Evolutionary conservation across 495 filamentous ascomycete species (phyloP).

Genomic region (Cercophora scortea): DNA sequence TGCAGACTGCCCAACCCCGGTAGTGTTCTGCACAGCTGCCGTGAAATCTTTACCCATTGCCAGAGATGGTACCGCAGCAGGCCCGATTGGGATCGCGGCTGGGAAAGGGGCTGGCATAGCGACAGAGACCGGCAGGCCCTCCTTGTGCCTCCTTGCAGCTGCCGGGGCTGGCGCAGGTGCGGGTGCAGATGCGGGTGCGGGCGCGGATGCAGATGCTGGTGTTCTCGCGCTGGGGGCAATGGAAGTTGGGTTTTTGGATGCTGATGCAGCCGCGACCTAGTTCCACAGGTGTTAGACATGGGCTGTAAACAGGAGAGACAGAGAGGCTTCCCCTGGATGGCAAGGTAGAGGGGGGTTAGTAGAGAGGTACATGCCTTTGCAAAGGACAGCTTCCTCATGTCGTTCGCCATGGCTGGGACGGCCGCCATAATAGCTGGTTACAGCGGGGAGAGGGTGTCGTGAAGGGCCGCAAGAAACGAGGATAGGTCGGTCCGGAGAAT

Average conservation of each 20-base stretch:
- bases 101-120: neutral
- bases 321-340: neutral
- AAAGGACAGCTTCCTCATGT: slow-evolving; percentile 43
- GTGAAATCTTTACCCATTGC: slow-evolving; percentile 7
- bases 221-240: slow-evolving; percentile 21
- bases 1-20: neutral
- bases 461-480: neutral
- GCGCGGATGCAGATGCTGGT: neutral
- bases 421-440: slow-evolving; percentile 16
- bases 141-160: slow-evolving; percentile 4
- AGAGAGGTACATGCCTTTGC: slow-evolving; percentile 45
- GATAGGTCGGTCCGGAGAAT: neutral
- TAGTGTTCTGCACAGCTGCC: slow-evolving; percentile 3
- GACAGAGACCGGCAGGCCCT: neutral
- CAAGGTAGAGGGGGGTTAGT: neutral
- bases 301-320: neutral
- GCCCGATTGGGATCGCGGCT: neutral
- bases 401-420: slow-evolving; percentile 34
- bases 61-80: neutral
- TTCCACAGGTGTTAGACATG: slow-evolving; percentile 4
- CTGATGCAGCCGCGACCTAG: slow-evolving; percentile 43
- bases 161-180: neutral
- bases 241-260: slow-evolving; percentile 35
- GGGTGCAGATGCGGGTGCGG: neutral
- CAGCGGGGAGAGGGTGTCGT: neutral